Conservation (phyloP, 2,329 filamentous ascomycete species). For the Hypoxylon sp. region DNA sequence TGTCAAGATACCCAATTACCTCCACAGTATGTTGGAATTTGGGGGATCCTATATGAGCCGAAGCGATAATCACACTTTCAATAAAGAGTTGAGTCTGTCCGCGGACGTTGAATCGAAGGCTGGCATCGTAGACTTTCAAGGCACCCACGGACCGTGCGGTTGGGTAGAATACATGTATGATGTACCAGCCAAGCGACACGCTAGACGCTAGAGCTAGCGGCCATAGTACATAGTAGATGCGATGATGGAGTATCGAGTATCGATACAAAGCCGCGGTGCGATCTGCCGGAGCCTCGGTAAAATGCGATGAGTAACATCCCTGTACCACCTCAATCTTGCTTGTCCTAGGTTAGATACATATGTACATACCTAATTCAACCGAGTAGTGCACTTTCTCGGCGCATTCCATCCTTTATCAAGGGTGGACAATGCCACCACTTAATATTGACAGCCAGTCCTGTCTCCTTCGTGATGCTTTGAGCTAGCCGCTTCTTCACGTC, state of each 20-base stretch:
- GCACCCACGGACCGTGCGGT: not conserved
- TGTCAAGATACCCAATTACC: not conserved
- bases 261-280: constrained; percentile 27
- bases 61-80: not conserved
- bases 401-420: constrained; percentile 36
- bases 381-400: constrained; percentile 4
- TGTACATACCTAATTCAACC: no score
- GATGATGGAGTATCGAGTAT: constrained; percentile 11
- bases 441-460: constrained; percentile 3
- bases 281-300: constrained; percentile 46
- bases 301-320: constrained; percentile 26
- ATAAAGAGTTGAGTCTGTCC: not conserved
- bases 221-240: not conserved
- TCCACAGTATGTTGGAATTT: not conserved
- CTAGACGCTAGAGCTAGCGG: not conserved
- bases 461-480: constrained; percentile 15
- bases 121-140: constrained; percentile 15
- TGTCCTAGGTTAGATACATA: constrained; percentile 4
- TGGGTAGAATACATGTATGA: constrained; percentile 5
- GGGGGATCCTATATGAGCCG: not conserved
- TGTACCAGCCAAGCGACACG: constrained; percentile 2
- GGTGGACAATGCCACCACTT: constrained; percentile 29
- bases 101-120: constrained; percentile 3
- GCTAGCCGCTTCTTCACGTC: constrained; percentile 8
- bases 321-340: constrained; percentile 17